Conservation (phyloP, 2,329 filamentous ascomycete species). For the Cercospora sesami region DNA sequence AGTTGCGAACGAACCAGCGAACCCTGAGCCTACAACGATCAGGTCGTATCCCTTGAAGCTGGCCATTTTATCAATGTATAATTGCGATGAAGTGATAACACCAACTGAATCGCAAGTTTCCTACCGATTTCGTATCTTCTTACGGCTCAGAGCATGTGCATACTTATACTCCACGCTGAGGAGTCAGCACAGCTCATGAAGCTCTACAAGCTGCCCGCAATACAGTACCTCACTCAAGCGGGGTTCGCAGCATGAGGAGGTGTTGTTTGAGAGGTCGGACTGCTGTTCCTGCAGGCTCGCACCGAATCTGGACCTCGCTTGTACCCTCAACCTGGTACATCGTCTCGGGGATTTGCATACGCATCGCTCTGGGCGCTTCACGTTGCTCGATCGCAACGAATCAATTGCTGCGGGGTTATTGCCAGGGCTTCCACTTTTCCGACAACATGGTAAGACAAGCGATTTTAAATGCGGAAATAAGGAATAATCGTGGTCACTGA, state of each 20-base stretch:
- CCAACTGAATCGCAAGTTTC: neutral
- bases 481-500: neutral
- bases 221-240: conserved; percentile 14
- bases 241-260: conserved; percentile 21
- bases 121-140: neutral
- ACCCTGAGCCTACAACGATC: conserved; percentile 45
- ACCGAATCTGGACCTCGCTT: conserved; percentile 12
- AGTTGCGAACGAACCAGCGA: conserved; percentile 44
- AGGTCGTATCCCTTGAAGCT: conserved; percentile 41
- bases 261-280: conserved; percentile 16
- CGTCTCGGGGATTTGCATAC: conserved; percentile 3
- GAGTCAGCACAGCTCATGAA: neutral
- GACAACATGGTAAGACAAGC: conserved; percentile 16
- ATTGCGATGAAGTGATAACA: neutral
- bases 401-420: conserved; percentile 17
- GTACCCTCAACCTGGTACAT: neutral
- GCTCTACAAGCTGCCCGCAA: conserved; percentile 17
- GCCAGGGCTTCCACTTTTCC: conserved; percentile 20
- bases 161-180: conserved; percentile 7
- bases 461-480: conserved; percentile 10
- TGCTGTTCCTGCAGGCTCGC: conserved; percentile 18
- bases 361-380: neutral
- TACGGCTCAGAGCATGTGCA: neutral
- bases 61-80: conserved; percentile 26
- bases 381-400: conserved; percentile 1